These are phyloP conservation scores for Nevesoporus exiguus DNA, from an alignment of 768 basidiomycete species.

Conservation along the genomic window DNA sequence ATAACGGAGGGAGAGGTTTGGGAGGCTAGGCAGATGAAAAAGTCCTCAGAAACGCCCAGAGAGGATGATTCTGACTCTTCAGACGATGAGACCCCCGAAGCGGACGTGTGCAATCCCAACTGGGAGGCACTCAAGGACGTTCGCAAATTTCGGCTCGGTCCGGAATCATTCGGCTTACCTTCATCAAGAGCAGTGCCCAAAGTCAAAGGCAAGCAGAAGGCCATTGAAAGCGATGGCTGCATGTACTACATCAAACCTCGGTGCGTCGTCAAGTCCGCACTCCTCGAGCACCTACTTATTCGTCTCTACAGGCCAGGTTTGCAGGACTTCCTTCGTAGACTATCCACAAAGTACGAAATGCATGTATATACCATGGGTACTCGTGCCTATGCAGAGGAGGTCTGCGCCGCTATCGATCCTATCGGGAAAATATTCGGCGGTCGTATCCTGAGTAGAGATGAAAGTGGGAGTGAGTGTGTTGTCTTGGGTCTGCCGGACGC, in stretches of 20 bases:
- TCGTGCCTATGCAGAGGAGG: slow-evolving; percentile 92
- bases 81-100: slow-evolving; percentile 39
- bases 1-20: slow-evolving; percentile 80
- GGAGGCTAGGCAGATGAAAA: slow-evolving; percentile 58
- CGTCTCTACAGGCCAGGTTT: slow-evolving; percentile 66
- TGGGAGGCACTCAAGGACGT: slow-evolving; percentile 91
- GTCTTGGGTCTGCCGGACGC: background rate
- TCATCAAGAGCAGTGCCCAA: slow-evolving; percentile 37
- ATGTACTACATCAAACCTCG: slow-evolving; percentile 98
- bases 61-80: slow-evolving; percentile 32
- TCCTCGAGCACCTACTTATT: background rate
- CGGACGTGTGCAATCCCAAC: slow-evolving; percentile 83
- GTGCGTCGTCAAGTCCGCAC: slow-evolving; percentile 43
- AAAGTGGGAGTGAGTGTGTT: slow-evolving; percentile 82
- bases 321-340: slow-evolving; percentile 66
- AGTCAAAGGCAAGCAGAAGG: slow-evolving; percentile 58
- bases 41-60: slow-evolving; percentile 34
- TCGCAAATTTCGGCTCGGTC: slow-evolving; percentile 79
- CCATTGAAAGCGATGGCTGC: slow-evolving; percentile 74
- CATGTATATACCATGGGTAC: slow-evolving; percentile 99
- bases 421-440: slow-evolving; percentile 81
- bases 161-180: slow-evolving; percentile 62
- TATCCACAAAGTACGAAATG: slow-evolving; percentile 89
- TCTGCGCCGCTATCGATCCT: slow-evolving; percentile 92
- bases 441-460: slow-evolving; percentile 87